Evolutionary conservation across 164 flowering plant species (phyloP).

Genomic region (Annona squamosa): DNA sequence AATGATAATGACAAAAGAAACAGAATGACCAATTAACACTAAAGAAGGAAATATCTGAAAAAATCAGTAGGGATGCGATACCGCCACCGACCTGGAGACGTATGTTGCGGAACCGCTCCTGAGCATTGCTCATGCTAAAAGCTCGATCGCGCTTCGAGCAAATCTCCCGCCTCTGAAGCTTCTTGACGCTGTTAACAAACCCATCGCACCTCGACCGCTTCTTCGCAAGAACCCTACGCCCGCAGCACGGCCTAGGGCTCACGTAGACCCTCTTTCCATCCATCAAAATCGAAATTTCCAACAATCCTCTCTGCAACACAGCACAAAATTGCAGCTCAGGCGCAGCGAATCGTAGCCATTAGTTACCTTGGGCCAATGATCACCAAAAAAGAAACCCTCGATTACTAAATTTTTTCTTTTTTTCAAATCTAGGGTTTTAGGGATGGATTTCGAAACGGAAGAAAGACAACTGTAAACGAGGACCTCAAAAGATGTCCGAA

Average conservation of each 20-base stretch:
- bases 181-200: conserved; percentile 83
- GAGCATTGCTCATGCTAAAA: conserved; percentile 76
- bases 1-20: too few relatives aligned
- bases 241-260: conserved; percentile 74
- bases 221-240: conserved; percentile 66
- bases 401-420: background rate
- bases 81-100: conserved; percentile 48
- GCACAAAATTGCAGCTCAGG: conserved; percentile 6
- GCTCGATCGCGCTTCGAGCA: conserved; percentile 71
- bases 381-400: background rate
- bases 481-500: background rate
- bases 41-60: background rate
- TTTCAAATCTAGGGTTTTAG: background rate
- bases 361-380: background rate
- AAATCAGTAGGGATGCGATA: background rate
- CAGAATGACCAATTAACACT: too few relatives aligned
- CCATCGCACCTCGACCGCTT: conserved; percentile 67
- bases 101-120: conserved; percentile 81
- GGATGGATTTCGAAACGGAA: background rate
- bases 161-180: conserved; percentile 87
- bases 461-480: background rate
- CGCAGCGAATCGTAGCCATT: background rate
- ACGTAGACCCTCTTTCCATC: conserved; percentile 69
- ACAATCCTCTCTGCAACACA: background rate
- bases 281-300: conserved; percentile 24